Evolutionary conservation across 2,329 filamentous ascomycete genomes (phyloP), one percentile per base, ranked within the genome.

Genomic region (Neonectria neomacrospora): DNA sequence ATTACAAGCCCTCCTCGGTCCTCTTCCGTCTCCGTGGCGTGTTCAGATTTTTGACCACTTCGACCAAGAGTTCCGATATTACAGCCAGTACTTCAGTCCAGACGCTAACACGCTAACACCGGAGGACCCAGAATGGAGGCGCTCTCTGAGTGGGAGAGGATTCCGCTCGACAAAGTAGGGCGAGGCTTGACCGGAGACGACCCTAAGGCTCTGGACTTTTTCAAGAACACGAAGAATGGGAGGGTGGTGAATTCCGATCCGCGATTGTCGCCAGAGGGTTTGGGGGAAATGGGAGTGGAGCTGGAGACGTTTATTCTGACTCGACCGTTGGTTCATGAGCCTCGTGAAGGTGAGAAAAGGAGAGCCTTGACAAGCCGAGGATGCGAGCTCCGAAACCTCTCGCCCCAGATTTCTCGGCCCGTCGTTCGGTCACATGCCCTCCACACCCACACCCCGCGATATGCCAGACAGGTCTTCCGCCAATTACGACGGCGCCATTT

Each of bases 371-470:
- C n/a, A 34, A 50, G 47, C 28, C 28, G 47, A 50, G 47, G 47
- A 20, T 32, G 23, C 22, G 14, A 28, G 11, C 10, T 50, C 28
- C 45, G n/a, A 50, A 9, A 26, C 34, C 3, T 28, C 37, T 54
- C 23, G 20, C 51, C n/a, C 37, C 32, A 28, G 51, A 11, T 9
- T 54, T 26, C 34, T 45, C 56, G 28, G 30, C 48, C 20, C 34
- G 12, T 51, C 55, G 37, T 58, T 51, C 39, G 32, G 53, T 64
- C 60, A 64, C 56, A 60, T 60, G 61, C 47, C 14, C 16, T 6
- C 37, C n/a, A 39, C 41, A 37, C 54, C 48, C 42, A 23, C 63
- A n/a, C 63, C 63, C 63, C 63, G 58, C 63, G 37, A 62, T 65
- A 41, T 30, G 44, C 23, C 20, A 42, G 20, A 18, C 42, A 23